Percentiles rank a stretch among this genome's conserved stretches.
Conservation (phyloP, 2,329 filamentous ascomycete species). For the Alternaria solani region DNA sequence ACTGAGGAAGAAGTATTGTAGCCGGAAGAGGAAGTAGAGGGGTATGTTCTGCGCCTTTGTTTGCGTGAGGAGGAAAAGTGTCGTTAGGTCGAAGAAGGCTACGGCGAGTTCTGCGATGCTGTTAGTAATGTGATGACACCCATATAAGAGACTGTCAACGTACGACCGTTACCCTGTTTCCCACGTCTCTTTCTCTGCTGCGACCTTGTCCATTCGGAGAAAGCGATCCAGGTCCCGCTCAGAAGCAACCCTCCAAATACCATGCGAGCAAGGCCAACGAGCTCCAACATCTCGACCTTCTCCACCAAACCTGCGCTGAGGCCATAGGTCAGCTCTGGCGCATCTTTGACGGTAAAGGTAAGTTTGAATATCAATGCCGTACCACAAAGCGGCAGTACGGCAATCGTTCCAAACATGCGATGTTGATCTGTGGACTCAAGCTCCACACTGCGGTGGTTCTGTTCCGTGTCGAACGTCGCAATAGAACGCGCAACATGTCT, state of each 20-base stretch:
- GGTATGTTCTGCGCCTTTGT: conserved; percentile 86
- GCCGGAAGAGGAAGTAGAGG: conserved; percentile 77
- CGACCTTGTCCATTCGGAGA: conserved; percentile 39
- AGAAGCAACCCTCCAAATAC: conserved; percentile 50
- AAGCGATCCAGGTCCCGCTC: conserved; percentile 39
- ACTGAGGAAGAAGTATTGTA: conserved; percentile 65
- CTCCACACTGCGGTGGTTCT: conserved; percentile 23
- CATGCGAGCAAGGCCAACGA: conserved; percentile 43
- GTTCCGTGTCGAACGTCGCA: conserved; percentile 29
- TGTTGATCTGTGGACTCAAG: conserved; percentile 36
- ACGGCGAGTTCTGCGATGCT: conserved; percentile 55
- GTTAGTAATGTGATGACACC: not conserved
- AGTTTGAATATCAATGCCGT: conserved; percentile 85
- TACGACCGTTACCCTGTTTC: conserved; percentile 38
- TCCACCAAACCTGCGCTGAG: conserved; percentile 56
- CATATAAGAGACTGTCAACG: conserved; percentile 1
- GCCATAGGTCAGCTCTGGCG: conserved; percentile 73
- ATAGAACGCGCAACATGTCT: conserved; percentile 41
- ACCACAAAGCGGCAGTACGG: conserved; percentile 54
- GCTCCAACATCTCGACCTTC: conserved; percentile 52
- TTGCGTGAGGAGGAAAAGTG: conserved; percentile 85
- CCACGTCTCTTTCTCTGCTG: conserved; percentile 22
- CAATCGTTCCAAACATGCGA: conserved; percentile 41
- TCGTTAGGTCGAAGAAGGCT: conserved; percentile 68
- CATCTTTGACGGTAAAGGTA: conserved; percentile 85